Conservation (phyloP, 805 yeast genomes). For the Ogataea saltuana region DNA sequence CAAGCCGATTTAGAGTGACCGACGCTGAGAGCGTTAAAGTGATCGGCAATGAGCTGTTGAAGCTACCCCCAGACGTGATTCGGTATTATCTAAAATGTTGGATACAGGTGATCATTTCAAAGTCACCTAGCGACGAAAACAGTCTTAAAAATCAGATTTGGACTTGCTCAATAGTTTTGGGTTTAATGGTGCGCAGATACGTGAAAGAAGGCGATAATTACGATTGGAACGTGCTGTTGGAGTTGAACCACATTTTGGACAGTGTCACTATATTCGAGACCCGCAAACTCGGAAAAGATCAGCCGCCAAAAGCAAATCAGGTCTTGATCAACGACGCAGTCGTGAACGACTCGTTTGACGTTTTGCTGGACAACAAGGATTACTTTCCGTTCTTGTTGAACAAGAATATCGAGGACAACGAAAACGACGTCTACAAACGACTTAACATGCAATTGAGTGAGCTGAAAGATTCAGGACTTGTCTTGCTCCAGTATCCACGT, state of each 20-base stretch:
- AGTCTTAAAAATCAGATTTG: neutral
- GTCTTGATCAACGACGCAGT: slow-evolving; percentile 6
- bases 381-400: neutral
- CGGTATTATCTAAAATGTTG: slow-evolving; percentile 1
- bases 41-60: slow-evolving; percentile 5
- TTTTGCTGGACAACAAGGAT: slow-evolving; percentile 14
- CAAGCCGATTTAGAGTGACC: neutral
- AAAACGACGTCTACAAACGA: slow-evolving; percentile 8
- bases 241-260: slow-evolving; percentile 9
- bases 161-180: slow-evolving; percentile 2
- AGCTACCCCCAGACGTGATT: neutral
- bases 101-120: neutral
- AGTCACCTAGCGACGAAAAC: neutral
- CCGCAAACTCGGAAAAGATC: slow-evolving; percentile 1
- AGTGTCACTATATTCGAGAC: slow-evolving; percentile 7
- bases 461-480: slow-evolving; percentile 8
- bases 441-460: slow-evolving; percentile 12
- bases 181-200: slow-evolving; percentile 5
- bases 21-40: slow-evolving; percentile 6
- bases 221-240: slow-evolving; percentile 9
- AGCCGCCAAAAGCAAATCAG: neutral
- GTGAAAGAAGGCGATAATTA: neutral
- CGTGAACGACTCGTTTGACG: slow-evolving; percentile 11
- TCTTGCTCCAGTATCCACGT: neutral
- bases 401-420: neutral